phyloP scores from a whole-genome alignment of 805 yeast species.

The Wickerhamomyces kurtzmanii region DNA sequence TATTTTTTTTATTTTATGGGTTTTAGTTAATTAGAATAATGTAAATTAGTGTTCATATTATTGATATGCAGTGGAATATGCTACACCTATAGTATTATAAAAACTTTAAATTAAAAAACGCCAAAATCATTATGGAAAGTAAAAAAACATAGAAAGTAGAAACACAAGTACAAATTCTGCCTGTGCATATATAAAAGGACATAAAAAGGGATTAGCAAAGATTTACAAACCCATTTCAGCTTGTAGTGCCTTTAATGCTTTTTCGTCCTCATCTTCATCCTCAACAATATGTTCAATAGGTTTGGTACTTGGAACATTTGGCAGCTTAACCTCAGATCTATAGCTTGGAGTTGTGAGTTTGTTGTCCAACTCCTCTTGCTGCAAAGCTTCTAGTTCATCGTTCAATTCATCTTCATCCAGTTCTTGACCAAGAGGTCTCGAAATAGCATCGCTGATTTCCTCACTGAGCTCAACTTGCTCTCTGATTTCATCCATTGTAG shows the following conservation, averaged over 20 bases:
- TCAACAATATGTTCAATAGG: slow-evolving; percentile 22
- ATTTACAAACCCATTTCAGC: slow-evolving; percentile 78
- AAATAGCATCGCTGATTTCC: slow-evolving; percentile 92
- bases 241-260: slow-evolving; percentile 69
- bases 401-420: slow-evolving; percentile 89
- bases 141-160: too few species aligned
- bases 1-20: slow-evolving; percentile 70
- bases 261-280: slow-evolving; percentile 75
- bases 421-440: slow-evolving; percentile 84
- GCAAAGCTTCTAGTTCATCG: slow-evolving; percentile 83
- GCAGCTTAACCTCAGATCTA: slow-evolving; percentile 25
- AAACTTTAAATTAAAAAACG: too few species aligned
- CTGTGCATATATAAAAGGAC: too few species aligned
- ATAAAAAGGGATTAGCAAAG: too few species aligned
- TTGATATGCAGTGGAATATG: too few species aligned
- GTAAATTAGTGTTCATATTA: too few species aligned
- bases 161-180: too few species aligned
- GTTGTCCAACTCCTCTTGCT: slow-evolving; percentile 68
- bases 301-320: slow-evolving; percentile 32
- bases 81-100: too few species aligned
- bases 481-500: slow-evolving; percentile 95
- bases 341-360: slow-evolving; percentile 23
- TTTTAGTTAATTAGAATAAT: slow-evolving; percentile 45
- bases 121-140: too few species aligned
- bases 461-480: slow-evolving; percentile 94